These are phyloP conservation scores for Hemileccinum impolitum DNA, from an alignment of 768 basidiomycete species.

Conservation along the genomic window DNA sequence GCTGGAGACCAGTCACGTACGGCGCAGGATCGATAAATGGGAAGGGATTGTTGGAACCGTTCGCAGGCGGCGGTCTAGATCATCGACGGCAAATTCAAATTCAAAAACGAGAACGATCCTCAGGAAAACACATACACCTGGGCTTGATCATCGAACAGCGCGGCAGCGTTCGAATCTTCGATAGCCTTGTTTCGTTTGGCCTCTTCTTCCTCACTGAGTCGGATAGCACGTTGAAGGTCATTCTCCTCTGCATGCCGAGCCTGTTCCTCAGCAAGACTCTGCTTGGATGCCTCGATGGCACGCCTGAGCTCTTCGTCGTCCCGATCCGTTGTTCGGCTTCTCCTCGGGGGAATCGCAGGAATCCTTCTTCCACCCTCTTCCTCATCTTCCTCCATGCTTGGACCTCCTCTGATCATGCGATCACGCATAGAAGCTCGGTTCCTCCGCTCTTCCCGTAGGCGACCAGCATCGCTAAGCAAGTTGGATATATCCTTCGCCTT, in stretches of 20 bases:
- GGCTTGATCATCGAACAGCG: slow-evolving; percentile 84
- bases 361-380: slow-evolving; percentile 1
- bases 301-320: slow-evolving; percentile 82
- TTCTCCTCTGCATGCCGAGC: slow-evolving; percentile 62
- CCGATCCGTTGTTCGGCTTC: slow-evolving; percentile 28
- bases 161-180: slow-evolving; percentile 66
- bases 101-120: not conserved
- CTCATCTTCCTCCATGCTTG: slow-evolving; percentile 35
- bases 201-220: slow-evolving; percentile 90
- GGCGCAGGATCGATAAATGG: slow-evolving; percentile 59
- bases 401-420: slow-evolving; percentile 75
- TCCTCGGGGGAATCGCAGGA: slow-evolving; percentile 16
- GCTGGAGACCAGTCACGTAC: slow-evolving; percentile 55
- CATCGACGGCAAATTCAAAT: slow-evolving; percentile 3
- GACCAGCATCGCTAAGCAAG: slow-evolving; percentile 79
- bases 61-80: slow-evolving; percentile 30
- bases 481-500: slow-evolving; percentile 99
- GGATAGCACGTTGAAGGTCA: slow-evolving; percentile 82
- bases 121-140: slow-evolving; percentile 59
- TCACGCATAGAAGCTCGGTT: slow-evolving; percentile 90
- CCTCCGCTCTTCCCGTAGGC: slow-evolving; percentile 82
- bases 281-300: slow-evolving; percentile 91
- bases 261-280: slow-evolving; percentile 66
- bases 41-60: slow-evolving; percentile 51
- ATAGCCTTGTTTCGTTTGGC: slow-evolving; percentile 64